Evolutionary conservation across 1,139 yeast species (phyloP), one percentile per base, ranked within the genome.

Genomic region (Suhomyces choctaworum): DNA sequence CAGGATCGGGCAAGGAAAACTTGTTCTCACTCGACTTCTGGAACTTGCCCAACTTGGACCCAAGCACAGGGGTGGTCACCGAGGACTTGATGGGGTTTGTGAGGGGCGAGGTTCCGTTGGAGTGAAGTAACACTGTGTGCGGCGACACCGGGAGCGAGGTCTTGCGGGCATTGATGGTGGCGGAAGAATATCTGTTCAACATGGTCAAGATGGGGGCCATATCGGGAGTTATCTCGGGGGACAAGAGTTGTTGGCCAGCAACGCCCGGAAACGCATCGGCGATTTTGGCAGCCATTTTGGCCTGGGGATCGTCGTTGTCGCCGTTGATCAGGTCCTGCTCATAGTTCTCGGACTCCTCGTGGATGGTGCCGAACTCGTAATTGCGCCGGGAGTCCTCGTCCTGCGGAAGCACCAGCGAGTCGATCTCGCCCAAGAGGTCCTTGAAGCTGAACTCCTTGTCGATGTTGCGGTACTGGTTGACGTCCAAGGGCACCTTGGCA

Each of bases 391-490:
- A 12, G 4, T 26, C 32, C 9, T 31, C 33, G 29, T 19, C 23
- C 14, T n/a, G 20, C 10, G 25, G 12, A 9, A 21, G 31, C 10
- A 28, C 14, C 8, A 13, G 7, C 14, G 31, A 21, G 15, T 37
- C 42, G 11, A 34, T 15, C 9, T 42, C 50, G 16, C 22, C 29
- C 22, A 41, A 29, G 47, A 62, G 56, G n/a, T 60, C 56, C 36
- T 66, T 67, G 48, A 80, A 80, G 46, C 66, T 65, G 48, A 72
- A 80, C 1, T 78, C 82, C 32, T 62, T 62, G 38, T 78, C 82
- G 24, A 80, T 71, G 46, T 79, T 69, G 48, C 87, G 65, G 50
- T 79, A 80, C 29, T 63, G 66, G 42, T 78, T 80, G 16, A 81
- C 75, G 50, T 79, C 74, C 15, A 80, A 61, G 15, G 78, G 79